Evolutionary conservation across 1,139 yeast species (phyloP).

Genomic region (Geotrichum candidum): DNA sequence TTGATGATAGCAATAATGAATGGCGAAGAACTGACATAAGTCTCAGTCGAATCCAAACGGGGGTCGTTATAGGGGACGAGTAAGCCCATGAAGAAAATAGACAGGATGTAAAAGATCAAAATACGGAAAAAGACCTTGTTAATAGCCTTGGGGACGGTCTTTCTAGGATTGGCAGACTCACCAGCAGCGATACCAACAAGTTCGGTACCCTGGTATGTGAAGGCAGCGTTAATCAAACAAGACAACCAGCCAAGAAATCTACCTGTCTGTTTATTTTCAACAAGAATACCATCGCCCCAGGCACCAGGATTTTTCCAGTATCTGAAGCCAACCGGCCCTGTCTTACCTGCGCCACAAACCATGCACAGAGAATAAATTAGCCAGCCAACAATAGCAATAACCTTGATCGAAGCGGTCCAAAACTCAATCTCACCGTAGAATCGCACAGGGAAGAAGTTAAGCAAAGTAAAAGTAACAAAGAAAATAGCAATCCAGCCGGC

Average conservation of each 20-base stretch:
- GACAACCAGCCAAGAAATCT: slow-evolving; percentile 49
- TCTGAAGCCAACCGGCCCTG: slow-evolving; percentile 70
- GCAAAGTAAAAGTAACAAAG: slow-evolving; percentile 27
- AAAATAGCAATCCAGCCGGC: slow-evolving; percentile 38
- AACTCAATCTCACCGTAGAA: slow-evolving; percentile 36
- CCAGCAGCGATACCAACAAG: slow-evolving; percentile 68
- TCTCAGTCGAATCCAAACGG: slow-evolving; percentile 38
- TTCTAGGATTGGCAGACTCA: slow-evolving; percentile 71
- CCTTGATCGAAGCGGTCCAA: slow-evolving; percentile 41
- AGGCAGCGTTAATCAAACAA: slow-evolving; percentile 62
- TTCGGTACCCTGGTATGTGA: slow-evolving; percentile 75
- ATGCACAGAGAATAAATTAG: slow-evolving; percentile 59
- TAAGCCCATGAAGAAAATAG: slow-evolving; percentile 58
- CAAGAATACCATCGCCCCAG: slow-evolving; percentile 48
- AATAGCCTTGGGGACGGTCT: slow-evolving; percentile 71
- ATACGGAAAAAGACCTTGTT: slow-evolving; percentile 73
- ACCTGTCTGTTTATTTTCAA: slow-evolving; percentile 48
- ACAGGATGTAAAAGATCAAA: slow-evolving; percentile 57
- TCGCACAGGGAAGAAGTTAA: slow-evolving; percentile 36
- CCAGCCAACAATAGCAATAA: slow-evolving; percentile 54
- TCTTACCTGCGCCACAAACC: slow-evolving; percentile 66
- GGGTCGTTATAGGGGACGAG: slow-evolving; percentile 60
- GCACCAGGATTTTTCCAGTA: slow-evolving; percentile 66
- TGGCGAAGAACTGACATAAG: slow-evolving; percentile 71
- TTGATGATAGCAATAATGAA: slow-evolving; percentile 59